Conservation (phyloP, 1,284 basidiomycete genomes). For the Leccinum pseudoinsigne region DNA sequence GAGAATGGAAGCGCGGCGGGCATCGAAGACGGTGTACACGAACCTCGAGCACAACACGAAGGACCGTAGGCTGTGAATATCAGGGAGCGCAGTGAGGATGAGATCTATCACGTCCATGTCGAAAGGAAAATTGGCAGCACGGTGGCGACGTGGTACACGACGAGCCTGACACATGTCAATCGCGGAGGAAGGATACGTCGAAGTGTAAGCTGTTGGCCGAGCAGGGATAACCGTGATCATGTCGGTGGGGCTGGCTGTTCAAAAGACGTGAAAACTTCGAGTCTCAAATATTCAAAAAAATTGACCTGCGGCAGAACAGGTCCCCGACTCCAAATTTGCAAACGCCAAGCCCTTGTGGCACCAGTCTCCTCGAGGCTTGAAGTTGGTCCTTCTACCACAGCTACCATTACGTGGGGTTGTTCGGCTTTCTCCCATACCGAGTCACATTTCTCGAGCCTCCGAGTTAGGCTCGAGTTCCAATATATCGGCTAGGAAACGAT, state of each 20-base stretch:
- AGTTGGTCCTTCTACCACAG: background rate
- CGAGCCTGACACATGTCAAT: background rate
- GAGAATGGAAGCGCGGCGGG: constrained; percentile 34
- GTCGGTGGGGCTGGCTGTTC: background rate
- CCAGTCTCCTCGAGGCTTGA: background rate
- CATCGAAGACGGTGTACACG: constrained; percentile 35
- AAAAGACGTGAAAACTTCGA: background rate
- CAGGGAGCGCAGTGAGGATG: constrained; percentile 30
- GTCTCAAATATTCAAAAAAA: background rate
- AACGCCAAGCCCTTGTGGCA: background rate
- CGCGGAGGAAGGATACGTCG: background rate
- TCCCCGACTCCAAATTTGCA: background rate
- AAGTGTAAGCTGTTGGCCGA: background rate
- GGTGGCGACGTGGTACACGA: background rate
- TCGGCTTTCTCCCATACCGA: background rate
- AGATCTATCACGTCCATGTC: constrained; percentile 32
- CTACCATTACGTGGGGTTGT: background rate
- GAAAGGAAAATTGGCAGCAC: constrained; percentile 9
- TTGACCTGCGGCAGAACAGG: background rate
- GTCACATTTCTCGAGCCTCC: background rate
- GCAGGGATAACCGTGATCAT: background rate
- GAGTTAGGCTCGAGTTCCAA: background rate
- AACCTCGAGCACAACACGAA: constrained; percentile 33
- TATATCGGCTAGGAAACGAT: background rate
- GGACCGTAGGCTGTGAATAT: constrained; percentile 30